Evolutionary conservation across 148 eudicot genomes (phyloP).

Genomic region (Drosera capensis): DNA sequence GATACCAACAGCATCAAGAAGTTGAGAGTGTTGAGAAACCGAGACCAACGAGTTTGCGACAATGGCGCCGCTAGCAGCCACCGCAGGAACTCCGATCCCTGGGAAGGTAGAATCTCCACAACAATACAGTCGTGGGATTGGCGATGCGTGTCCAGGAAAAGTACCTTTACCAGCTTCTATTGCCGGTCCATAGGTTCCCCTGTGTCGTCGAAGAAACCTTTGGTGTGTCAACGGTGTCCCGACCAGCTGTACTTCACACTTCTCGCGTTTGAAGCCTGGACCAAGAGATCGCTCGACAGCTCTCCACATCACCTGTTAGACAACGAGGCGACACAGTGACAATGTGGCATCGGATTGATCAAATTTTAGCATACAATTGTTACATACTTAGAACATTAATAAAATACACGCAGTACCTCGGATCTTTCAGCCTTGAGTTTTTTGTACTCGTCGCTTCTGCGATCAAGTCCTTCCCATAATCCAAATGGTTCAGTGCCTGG

Average conservation of each 20-base stretch:
- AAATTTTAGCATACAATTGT: too few species aligned
- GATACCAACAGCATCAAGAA: slow-evolving; percentile 65
- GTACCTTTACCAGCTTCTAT: slow-evolving; percentile 67
- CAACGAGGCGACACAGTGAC: too few species aligned
- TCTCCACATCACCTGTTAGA: slow-evolving; percentile 65
- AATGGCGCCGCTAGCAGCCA: slow-evolving; percentile 98
- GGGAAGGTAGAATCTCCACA: slow-evolving; percentile 98
- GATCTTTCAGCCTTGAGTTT: slow-evolving; percentile 76
- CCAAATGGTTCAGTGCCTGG: slow-evolving; percentile 91
- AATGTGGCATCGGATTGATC: too few species aligned
- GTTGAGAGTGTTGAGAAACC: slow-evolving; percentile 75
- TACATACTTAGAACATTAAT: too few species aligned
- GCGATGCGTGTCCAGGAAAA: slow-evolving; percentile 80
- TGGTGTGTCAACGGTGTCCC: slow-evolving; percentile 86
- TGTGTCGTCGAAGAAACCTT: slow-evolving; percentile 68
- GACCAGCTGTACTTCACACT: slow-evolving; percentile 72
- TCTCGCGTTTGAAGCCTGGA: slow-evolving; percentile 61
- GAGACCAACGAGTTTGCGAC: slow-evolving; percentile 90
- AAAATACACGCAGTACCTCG: slow-evolving; percentile 53
- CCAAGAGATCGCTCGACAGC: slow-evolving; percentile 81
- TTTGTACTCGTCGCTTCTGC: slow-evolving; percentile 71
- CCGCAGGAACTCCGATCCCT: slow-evolving; percentile 95
- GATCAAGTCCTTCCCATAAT: slow-evolving; percentile 90
- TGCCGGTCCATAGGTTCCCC: slow-evolving; percentile 97
- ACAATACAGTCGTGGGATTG: slow-evolving; percentile 68